Evolutionary conservation across 352 stramenopile species (phyloP).

Genomic region (Globisporangium yorkense): DNA sequence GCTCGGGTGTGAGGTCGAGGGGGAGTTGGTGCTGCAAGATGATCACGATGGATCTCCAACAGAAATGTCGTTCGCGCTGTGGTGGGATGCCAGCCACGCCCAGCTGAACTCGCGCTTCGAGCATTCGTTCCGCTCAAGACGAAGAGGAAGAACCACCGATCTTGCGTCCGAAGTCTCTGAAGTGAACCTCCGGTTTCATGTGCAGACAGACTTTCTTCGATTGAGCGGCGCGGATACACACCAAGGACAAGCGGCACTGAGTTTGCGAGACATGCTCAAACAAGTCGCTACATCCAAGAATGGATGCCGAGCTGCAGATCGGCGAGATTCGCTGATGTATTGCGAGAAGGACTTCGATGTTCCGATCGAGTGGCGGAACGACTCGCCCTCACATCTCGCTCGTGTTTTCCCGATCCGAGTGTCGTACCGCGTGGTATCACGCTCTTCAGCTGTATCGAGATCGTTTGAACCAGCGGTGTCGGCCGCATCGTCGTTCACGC

Average conservation of each 20-base stretch:
- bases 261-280: conserved; percentile 9
- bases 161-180: conserved; percentile 14
- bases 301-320: not conserved
- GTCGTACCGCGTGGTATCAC: conserved; percentile 6
- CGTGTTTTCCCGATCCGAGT: conserved; percentile 4
- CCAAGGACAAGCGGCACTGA: conserved; percentile 19
- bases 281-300: not conserved
- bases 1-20: conserved; percentile 42
- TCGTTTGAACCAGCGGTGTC: not conserved
- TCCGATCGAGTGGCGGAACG: conserved; percentile 4
- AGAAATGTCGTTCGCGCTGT: conserved; percentile 37
- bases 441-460: too few species aligned
- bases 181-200: conserved; percentile 15
- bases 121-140: conserved; percentile 20
- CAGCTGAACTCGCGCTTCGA: conserved; percentile 42
- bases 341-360: conserved; percentile 5
- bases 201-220: conserved; percentile 22
- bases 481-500: not conserved
- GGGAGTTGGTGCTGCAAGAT: conserved; percentile 18
- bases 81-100: conserved; percentile 40
- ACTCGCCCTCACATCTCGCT: not conserved
- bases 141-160: not conserved
- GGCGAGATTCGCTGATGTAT: not conserved
- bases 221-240: conserved; percentile 10
- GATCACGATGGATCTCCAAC: not conserved